Evolutionary conservation across 768 basidiomycete genomes (phyloP), one percentile per base, ranked within the genome.

Genomic region (Phlegmacium glaucopus): DNA sequence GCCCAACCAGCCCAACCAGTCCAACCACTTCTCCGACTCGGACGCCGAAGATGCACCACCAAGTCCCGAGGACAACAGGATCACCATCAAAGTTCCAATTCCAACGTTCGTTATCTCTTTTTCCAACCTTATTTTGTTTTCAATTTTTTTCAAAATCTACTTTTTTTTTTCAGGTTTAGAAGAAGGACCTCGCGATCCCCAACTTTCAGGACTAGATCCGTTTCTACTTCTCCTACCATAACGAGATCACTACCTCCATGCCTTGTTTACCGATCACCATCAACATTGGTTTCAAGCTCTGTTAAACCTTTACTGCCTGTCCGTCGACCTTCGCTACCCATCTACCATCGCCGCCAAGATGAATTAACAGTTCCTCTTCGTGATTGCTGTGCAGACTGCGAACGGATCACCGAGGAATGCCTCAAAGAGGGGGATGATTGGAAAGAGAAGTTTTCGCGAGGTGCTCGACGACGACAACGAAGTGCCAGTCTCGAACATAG

Each of bases 351-450:
- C 15, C 61, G 55, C 38, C 59, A 61, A 47, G 70, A 66, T 15
- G 54, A 74, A 12, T 52, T 71, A 26, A 88, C 83, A 0, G 64
- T 90, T 1, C 88, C 88, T 6, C 68, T 90, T 12, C 81, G 88
- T 36, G 72, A 80, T 10, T 90, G 88, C 62, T 90, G 88, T 56
- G 61, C 72, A 8, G 75, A 80, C 38, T 90, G 88, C 58, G 72
- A 78, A 34, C 61, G 64, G 29, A 72, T 73, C 49, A 83, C 79
- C 2, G 87, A 89, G 37, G 72, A 78, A 45, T 77, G 72, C 41
- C 57, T 78, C 30, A 61, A 70, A 35, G 68, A 78, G 53, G 84
- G 82, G 27, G 77, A 78, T 16, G 61, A 72, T 1, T 87, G 83
- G 83, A 63, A 77, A 47, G 82, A 80, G 56, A 77, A 70, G 56